Conservation (phyloP, 495 filamentous ascomycete genomes). For the Penicillium verhagenii region DNA sequence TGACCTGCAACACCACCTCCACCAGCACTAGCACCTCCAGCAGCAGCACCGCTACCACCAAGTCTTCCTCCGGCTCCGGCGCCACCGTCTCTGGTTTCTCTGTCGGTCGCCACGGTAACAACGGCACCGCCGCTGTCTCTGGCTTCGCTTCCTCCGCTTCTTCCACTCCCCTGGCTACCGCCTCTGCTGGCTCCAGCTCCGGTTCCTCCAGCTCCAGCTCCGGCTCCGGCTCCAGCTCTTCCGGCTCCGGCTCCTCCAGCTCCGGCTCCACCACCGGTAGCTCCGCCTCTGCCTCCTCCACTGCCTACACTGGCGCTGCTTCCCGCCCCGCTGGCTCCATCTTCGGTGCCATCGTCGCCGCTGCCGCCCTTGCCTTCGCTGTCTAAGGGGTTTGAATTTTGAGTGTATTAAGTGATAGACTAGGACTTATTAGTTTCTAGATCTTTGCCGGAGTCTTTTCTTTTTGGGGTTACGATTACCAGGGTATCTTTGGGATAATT, state of each 20-base stretch:
- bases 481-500: slow-evolving; percentile 10
- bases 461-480: neutral
- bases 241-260: slow-evolving; percentile 16
- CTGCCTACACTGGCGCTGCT: slow-evolving; percentile 23
- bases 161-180: slow-evolving; percentile 15
- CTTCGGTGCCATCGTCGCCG: slow-evolving; percentile 28
- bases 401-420: slow-evolving; percentile 18
- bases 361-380: slow-evolving; percentile 31
- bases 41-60: slow-evolving; percentile 9
- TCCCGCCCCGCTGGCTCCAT: slow-evolving; percentile 33
- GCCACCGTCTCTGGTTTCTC: slow-evolving; percentile 7
- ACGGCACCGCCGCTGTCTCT: slow-evolving; percentile 16
- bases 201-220: slow-evolving; percentile 25
- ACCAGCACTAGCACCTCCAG: slow-evolving; percentile 23
- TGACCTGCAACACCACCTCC: slow-evolving; percentile 50
- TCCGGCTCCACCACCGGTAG: slow-evolving; percentile 12
- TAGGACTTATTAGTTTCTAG: slow-evolving; percentile 4
- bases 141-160: slow-evolving; percentile 20
- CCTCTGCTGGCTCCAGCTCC: slow-evolving; percentile 21
- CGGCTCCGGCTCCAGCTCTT: slow-evolving; percentile 17
- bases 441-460: slow-evolving; percentile 10
- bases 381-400: slow-evolving; percentile 25
- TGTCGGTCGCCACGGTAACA: neutral
- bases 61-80: neutral
- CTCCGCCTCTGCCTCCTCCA: slow-evolving; percentile 13